A percentile compares a stretch with the other conserved stretches of the same genome.
Conservation (phyloP, 2,329 filamentous ascomycete genomes). For the Blumeria graminis region DNA sequence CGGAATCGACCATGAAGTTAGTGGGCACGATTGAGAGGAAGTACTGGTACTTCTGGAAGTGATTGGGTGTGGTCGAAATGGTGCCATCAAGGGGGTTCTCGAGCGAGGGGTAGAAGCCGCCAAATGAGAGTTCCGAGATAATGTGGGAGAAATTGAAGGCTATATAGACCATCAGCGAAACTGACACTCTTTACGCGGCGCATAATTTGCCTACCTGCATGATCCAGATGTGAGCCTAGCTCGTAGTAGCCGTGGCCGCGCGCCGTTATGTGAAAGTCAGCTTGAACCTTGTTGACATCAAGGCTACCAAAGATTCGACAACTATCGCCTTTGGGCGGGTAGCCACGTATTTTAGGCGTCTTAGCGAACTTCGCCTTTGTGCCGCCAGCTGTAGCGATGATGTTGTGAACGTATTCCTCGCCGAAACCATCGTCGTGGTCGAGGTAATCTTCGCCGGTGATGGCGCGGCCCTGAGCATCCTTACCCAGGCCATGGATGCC, state of each 20-base stretch:
- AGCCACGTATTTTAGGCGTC: constrained; percentile 37
- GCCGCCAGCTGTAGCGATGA: constrained; percentile 45
- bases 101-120: constrained; percentile 84
- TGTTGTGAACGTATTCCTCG: constrained; percentile 80
- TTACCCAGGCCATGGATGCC: constrained; percentile 36
- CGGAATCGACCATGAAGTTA: constrained; percentile 46
- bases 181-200: neutral
- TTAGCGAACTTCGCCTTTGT: constrained; percentile 43
- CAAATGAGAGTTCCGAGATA: constrained; percentile 87
- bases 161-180: constrained; percentile 15
- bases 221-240: constrained; percentile 54
- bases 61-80: constrained; percentile 42
- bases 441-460: constrained; percentile 34
- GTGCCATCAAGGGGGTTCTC: constrained; percentile 88
- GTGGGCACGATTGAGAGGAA: constrained; percentile 90
- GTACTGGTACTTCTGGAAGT: constrained; percentile 97
- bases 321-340: constrained; percentile 29
- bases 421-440: constrained; percentile 40
- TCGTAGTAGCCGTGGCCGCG: constrained; percentile 86
- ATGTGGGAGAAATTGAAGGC: constrained; percentile 97
- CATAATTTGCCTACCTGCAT: constrained; percentile 34
- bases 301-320: constrained; percentile 65
- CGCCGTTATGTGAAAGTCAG: constrained; percentile 94
- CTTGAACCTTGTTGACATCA: constrained; percentile 89
- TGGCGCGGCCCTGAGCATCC: constrained; percentile 28